A percentile compares a stretch with the other conserved stretches of the same genome.
Evolutionary conservation across 371 early-diverging fungal genomes (phyloP).

Genomic region (Mortierella sp.): DNA sequence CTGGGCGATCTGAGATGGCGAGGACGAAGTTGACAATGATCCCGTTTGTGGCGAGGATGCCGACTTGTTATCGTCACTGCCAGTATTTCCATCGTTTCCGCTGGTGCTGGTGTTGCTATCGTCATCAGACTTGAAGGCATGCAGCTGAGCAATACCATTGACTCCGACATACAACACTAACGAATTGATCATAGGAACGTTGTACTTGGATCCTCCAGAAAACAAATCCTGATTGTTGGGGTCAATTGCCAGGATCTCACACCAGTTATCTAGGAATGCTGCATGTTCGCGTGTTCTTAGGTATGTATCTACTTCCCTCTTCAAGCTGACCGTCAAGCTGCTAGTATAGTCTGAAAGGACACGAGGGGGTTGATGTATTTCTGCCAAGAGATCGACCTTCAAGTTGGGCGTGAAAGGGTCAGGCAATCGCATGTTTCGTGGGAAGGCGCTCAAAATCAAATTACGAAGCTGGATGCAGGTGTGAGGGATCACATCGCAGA

Average conservation of each 20-base stretch:
- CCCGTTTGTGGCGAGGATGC: slow-evolving; percentile 14
- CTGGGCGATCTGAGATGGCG: slow-evolving; percentile 70
- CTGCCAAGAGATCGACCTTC: slow-evolving; percentile 91
- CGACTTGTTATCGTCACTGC: neutral
- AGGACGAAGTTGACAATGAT: slow-evolving; percentile 15
- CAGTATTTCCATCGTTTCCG: neutral
- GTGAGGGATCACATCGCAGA: slow-evolving; percentile 94
- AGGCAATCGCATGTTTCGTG: slow-evolving; percentile 95
- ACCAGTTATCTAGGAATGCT: slow-evolving; percentile 72
- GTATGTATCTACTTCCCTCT: slow-evolving; percentile 80
- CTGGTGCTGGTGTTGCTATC: neutral
- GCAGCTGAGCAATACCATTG: slow-evolving; percentile 76
- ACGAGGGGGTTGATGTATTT: slow-evolving; percentile 85
- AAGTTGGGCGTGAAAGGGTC: slow-evolving; percentile 97
- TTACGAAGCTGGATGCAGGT: slow-evolving; percentile 96
- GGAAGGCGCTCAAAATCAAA: slow-evolving; percentile 95
- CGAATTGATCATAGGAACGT: slow-evolving; percentile 86
- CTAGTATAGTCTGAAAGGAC: slow-evolving; percentile 87
- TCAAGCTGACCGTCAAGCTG: slow-evolving; percentile 70
- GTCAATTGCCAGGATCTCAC: slow-evolving; percentile 59
- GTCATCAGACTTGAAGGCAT: slow-evolving; percentile 37
- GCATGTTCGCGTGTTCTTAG: slow-evolving; percentile 71
- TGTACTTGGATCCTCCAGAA: slow-evolving; percentile 71
- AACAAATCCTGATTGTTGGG: slow-evolving; percentile 40
- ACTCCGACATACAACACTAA: slow-evolving; percentile 92